Conservation (phyloP, 352 stramenopile genomes). For the Pythium chondricola region DNA sequence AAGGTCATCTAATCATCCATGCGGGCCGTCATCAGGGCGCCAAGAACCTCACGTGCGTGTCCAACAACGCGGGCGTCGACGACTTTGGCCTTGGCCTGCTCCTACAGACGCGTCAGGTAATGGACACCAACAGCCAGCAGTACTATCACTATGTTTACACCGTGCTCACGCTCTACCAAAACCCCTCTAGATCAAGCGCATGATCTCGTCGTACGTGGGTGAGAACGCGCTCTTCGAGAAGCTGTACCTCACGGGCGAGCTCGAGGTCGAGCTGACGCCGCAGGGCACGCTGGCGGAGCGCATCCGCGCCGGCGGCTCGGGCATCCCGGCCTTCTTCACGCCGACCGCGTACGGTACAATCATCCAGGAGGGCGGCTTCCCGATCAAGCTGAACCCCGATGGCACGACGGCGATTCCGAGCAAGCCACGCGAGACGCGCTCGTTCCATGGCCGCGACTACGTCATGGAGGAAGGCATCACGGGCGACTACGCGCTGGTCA, state of each 20-base stretch:
- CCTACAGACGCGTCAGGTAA: conserved; percentile 87
- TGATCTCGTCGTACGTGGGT: conserved; percentile 96
- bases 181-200: conserved; percentile 85
- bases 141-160: neutral
- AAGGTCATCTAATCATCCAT: too few species aligned
- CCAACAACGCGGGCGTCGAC: conserved; percentile 93
- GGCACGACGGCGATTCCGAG: conserved; percentile 66
- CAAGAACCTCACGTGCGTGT: conserved; percentile 86
- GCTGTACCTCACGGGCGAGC: conserved; percentile 85
- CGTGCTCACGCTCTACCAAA: neutral
- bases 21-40: conserved; percentile 50
- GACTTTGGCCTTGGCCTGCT: conserved; percentile 91
- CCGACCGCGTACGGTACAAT: conserved; percentile 91
- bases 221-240: conserved; percentile 95
- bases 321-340: conserved; percentile 96
- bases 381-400: conserved; percentile 69
- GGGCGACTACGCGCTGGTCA: conserved; percentile 92
- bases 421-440: conserved; percentile 53
- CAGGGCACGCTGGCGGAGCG: conserved; percentile 94
- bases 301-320: conserved; percentile 88
- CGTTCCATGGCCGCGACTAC: conserved; percentile 88
- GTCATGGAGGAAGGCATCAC: conserved; percentile 95
- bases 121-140: too few species aligned
- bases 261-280: conserved; percentile 97
- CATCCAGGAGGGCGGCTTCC: conserved; percentile 83